Conservation (phyloP, 169 alveolate species). For the Amoebophrya sp. region DNA sequence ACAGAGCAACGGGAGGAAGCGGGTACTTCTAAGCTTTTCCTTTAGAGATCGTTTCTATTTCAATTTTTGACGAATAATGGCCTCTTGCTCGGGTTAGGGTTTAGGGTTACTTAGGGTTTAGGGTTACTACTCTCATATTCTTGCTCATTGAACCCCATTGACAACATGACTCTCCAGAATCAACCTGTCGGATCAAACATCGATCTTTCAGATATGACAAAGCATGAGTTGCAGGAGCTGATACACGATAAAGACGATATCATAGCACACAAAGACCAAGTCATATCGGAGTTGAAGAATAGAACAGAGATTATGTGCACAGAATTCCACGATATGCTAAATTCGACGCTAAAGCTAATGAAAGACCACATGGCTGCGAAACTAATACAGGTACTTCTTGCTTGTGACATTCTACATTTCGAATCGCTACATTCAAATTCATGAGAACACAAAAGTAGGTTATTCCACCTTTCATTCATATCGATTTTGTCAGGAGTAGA, state of each 20-base stretch:
- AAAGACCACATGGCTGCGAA: neutral
- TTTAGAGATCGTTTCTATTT: neutral
- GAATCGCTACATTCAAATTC: too few relatives aligned
- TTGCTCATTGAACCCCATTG: too few relatives aligned
- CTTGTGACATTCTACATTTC: too few relatives aligned
- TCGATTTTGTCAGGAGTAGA: too few relatives aligned
- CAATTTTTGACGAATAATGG: too few relatives aligned
- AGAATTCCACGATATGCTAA: neutral
- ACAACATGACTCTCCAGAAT: too few relatives aligned
- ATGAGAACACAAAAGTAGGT: too few relatives aligned
- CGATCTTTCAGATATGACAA: neutral
- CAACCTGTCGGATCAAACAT: too few relatives aligned
- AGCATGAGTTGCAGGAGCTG: neutral
- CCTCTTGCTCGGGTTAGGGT: too few relatives aligned
- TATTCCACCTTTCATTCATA: too few relatives aligned
- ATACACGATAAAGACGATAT: neutral
- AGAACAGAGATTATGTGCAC: neutral
- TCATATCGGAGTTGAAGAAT: neutral
- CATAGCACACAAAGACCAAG: neutral
- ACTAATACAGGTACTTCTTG: neutral
- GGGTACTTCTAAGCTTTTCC: neutral
- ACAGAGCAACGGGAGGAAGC: constrained; percentile 21
- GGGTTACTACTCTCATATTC: too few relatives aligned
- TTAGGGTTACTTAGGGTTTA: too few relatives aligned
- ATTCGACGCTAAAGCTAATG: neutral